Percentiles rank a stretch among this genome's conserved stretches.
These are phyloP conservation scores for Cornus kousa DNA, from an alignment of 148 eudicot genomes.

Conservation along the genomic window DNA sequence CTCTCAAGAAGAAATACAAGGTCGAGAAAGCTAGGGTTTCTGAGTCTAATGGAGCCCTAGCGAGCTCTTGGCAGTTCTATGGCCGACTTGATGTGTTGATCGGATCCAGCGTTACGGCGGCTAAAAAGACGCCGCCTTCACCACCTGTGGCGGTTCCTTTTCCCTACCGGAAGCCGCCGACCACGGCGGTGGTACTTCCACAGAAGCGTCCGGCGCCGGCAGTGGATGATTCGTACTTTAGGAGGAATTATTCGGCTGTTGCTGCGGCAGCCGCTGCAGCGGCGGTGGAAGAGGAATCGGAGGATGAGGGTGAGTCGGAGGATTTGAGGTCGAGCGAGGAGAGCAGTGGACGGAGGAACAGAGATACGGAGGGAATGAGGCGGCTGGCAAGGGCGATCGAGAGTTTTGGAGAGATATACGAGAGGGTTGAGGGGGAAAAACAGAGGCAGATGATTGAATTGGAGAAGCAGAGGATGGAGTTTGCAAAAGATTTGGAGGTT, in stretches of 20 bases:
- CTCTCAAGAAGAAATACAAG: conserved; percentile 83
- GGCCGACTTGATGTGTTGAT: conserved; percentile 44
- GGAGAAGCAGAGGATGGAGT: conserved; percentile 81
- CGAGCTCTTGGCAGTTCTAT: conserved; percentile 60
- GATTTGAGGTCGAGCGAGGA: conserved; percentile 32
- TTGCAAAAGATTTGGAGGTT: conserved; percentile 72
- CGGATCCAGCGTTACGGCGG: conserved; percentile 31
- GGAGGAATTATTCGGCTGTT: conserved; percentile 70
- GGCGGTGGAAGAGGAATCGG: conserved; percentile 38
- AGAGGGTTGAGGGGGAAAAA: conserved; percentile 61
- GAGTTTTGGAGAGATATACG: conserved; percentile 66
- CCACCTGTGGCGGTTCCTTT: conserved; percentile 64
- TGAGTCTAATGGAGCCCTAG: conserved; percentile 33
- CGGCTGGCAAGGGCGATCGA: conserved; percentile 66
- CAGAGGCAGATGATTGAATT: conserved; percentile 72
- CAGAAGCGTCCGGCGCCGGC: conserved; percentile 50
- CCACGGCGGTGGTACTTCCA: conserved; percentile 40
- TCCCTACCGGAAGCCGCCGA: conserved; percentile 17
- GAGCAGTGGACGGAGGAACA: conserved; percentile 10
- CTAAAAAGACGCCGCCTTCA: conserved; percentile 31
- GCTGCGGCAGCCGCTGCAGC: conserved; percentile 53
- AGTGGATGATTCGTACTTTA: conserved; percentile 46
- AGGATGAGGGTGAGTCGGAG: conserved; percentile 31
- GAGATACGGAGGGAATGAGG: conserved; percentile 47
- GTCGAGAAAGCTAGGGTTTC: conserved; percentile 65